Base-by-base conservation (phyloP, 2,329 filamentous ascomycete species). In the Pseudopyrenochaeta lycopersici region DNA sequence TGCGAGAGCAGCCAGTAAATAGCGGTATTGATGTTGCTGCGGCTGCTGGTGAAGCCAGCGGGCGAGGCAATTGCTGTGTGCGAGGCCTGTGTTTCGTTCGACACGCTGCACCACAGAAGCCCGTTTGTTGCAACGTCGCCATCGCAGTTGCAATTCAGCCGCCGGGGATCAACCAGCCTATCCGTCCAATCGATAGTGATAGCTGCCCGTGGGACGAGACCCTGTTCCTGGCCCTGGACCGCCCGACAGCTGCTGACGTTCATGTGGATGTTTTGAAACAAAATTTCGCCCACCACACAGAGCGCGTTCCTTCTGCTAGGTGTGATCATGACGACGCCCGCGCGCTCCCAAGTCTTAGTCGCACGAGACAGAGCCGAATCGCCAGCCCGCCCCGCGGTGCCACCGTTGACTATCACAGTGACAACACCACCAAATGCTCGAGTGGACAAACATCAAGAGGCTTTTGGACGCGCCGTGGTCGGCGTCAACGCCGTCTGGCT, bases 121-220 rank as follows among this genome's bases (percentile, higher is more conserved):
- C 56, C 49, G 41, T 57, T 51, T 54, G 44, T 44, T 49, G 52
- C 54, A 52, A 47, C 50, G 40, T 49, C 57, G 58, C 56, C 54
- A 50, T 52, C 44, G 49, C 54, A 62, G 64, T 63, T 66, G 54
- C 53, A 48, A 62, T 66, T 64, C 62, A 66, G 66, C 64, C 49
- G 51, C 64, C 50, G 51, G 58, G 56, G 15, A 55, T 52, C 46
- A 52, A 54, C 64, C 64, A 70, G 69, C 69, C 69, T 72, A 73
- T 68, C 71, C 66, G 64, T 64, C 72, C 72, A 75, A 75, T 75
- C 72, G 72, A 75, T 75, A 72, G 63, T 68, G 72, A 72, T 74
- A 74, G 45, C 68, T 71, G 62, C 54, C 67, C 70, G 70, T 66
- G 58, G 58, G 48, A 53, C 49, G 46, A 38, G 62, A 60, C 66